These are phyloP conservation scores for Zychaea mexicana DNA, from an alignment of 371 early-diverging fungal species.

Conservation along the genomic window DNA sequence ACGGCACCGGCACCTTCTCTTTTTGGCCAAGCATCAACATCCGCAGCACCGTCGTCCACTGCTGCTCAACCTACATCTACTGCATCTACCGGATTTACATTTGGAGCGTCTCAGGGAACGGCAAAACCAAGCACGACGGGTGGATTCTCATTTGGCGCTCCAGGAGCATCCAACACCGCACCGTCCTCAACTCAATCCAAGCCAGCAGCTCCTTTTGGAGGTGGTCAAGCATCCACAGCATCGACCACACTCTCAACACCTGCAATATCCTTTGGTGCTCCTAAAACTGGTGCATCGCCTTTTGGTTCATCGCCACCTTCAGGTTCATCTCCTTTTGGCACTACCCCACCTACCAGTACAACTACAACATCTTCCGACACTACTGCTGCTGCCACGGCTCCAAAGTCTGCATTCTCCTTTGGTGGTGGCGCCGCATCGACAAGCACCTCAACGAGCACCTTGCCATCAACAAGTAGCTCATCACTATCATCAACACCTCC, in stretches of 20 bases:
- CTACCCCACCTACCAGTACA: not conserved
- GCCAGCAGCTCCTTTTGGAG: not conserved
- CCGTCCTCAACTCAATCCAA: not conserved
- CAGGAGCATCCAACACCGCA: not conserved
- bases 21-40: not conserved
- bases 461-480: constrained; percentile 1
- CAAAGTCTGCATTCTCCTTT: constrained; percentile 7
- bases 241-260: not conserved
- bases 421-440: not conserved
- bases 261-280: constrained; percentile 3
- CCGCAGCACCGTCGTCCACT: too few relatives aligned
- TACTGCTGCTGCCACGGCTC: not conserved
- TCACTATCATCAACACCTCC: constrained; percentile 1
- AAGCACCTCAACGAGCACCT: not conserved
- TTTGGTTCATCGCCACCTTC: not conserved
- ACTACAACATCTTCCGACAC: not conserved
- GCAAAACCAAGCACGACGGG: not conserved
- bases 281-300: not conserved
- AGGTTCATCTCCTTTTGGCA: constrained; percentile 1
- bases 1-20: not conserved
- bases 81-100: not conserved
- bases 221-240: not conserved
- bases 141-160: not conserved
- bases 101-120: not conserved
- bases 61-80: not conserved